phyloP scores from a whole-genome alignment of 208 protist genomes.

The Porcisia deanei region DNA sequence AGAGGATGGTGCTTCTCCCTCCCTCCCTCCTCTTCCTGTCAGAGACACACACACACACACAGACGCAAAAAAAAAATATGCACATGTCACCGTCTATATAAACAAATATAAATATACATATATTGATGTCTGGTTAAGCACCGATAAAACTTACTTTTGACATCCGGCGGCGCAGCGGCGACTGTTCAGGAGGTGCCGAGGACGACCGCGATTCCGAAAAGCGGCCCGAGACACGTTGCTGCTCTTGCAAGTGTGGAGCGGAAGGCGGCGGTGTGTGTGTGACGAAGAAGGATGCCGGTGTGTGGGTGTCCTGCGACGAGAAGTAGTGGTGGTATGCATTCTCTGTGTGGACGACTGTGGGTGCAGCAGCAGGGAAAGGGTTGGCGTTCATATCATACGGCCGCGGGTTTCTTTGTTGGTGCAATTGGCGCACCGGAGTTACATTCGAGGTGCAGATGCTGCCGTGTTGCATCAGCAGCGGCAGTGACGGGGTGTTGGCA shows the following conservation, averaged over 20 bases:
- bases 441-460: constrained; percentile 1
- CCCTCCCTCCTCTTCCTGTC: too few relatives aligned
- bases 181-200: background rate
- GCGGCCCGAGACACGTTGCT: background rate
- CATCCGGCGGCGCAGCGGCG: constrained; percentile 21
- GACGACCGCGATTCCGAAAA: constrained; percentile 3
- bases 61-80: background rate
- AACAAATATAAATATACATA: background rate
- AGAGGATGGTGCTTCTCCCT: too few relatives aligned
- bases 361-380: background rate
- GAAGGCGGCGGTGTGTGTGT: background rate
- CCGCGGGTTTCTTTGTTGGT: background rate
- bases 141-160: constrained; percentile 26
- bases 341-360: background rate
- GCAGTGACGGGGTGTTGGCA: background rate
- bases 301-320: background rate
- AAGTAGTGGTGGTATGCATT: background rate
- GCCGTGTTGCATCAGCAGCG: constrained; percentile 3
- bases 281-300: background rate
- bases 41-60: too few relatives aligned
- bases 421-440: background rate
- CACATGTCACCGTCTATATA: background rate
- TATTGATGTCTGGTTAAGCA: background rate
- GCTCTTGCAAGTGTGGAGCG: background rate
- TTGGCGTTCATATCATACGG: constrained; percentile 6